A percentile compares a stretch with the other conserved stretches of the same genome.
Conservation (phyloP, 129 eudicot genomes). For the Chrysanthemum makinoi region DNA sequence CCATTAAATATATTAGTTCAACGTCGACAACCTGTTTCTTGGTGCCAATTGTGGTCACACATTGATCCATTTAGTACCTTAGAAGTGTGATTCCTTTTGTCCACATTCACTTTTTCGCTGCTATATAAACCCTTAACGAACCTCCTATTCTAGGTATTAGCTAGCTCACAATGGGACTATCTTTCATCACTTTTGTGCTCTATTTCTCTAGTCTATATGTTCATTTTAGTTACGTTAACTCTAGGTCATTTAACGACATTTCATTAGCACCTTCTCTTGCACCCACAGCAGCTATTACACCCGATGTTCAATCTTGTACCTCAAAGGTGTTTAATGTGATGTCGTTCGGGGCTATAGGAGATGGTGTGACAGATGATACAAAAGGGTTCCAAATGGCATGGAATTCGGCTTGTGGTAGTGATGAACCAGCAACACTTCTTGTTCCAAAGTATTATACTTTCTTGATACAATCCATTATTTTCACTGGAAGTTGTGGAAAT, state of each 20-base stretch:
- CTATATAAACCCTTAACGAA: slow-evolving; percentile 31
- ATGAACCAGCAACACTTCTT: slow-evolving; percentile 41
- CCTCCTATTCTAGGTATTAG: slow-evolving; percentile 23
- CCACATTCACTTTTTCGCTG: slow-evolving; percentile 28
- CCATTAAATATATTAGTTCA: not conserved
- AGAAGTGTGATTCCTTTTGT: slow-evolving; percentile 21
- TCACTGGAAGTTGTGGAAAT: slow-evolving; percentile 80
- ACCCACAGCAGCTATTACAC: slow-evolving; percentile 30
- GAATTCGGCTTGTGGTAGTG: slow-evolving; percentile 71
- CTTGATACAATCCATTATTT: slow-evolving; percentile 79
- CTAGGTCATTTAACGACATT: slow-evolving; percentile 38
- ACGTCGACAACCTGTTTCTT: slow-evolving; percentile 26
- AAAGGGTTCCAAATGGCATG: slow-evolving; percentile 77
- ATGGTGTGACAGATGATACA: slow-evolving; percentile 83
- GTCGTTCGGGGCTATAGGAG: slow-evolving; percentile 77
- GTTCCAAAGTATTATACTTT: slow-evolving; percentile 64
- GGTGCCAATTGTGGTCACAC: slow-evolving; percentile 52
- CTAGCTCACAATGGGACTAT: slow-evolving; percentile 45
- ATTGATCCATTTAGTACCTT: slow-evolving; percentile 8
- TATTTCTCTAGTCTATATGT: slow-evolving; percentile 25
- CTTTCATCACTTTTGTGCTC: slow-evolving; percentile 22
- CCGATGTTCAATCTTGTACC: not conserved
- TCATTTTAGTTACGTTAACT: slow-evolving; percentile 30
- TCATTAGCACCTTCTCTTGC: slow-evolving; percentile 59
- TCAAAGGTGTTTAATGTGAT: slow-evolving; percentile 39